These are phyloP conservation scores for Clitopilus passeckerianus DNA, from an alignment of 768 basidiomycete species.

Conservation along the genomic window DNA sequence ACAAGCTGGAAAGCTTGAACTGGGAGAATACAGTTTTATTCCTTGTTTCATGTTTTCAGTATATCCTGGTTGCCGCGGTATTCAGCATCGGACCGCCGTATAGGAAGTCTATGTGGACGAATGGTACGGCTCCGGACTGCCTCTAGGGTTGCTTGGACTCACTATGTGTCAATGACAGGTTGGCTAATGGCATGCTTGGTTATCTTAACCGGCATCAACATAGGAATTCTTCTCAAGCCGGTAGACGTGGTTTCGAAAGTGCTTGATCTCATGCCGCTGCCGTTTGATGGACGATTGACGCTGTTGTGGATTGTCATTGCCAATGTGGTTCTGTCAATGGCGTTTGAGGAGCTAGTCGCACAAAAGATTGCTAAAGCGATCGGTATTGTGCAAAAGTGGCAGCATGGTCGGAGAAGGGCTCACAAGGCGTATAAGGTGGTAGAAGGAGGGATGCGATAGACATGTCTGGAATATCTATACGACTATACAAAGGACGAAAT, in stretches of 20 bases:
- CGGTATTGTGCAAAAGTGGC: slow-evolving; percentile 39
- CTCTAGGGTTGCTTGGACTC: neutral
- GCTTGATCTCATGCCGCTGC: slow-evolving; percentile 76
- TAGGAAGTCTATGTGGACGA: slow-evolving; percentile 91
- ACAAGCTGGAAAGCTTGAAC: slow-evolving; percentile 79
- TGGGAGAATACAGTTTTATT: slow-evolving; percentile 93
- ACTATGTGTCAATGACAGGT: slow-evolving; percentile 34
- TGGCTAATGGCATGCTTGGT: slow-evolving; percentile 79
- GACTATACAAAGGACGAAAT: neutral
- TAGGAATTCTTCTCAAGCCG: slow-evolving; percentile 72
- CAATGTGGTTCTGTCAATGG: slow-evolving; percentile 69
- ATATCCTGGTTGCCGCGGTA: slow-evolving; percentile 93
- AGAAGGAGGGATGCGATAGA: slow-evolving; percentile 59
- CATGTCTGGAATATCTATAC: neutral
- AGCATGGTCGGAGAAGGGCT: slow-evolving; percentile 41
- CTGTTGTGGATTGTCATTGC: slow-evolving; percentile 62
- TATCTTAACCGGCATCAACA: slow-evolving; percentile 65
- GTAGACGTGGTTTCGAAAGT: slow-evolving; percentile 51
- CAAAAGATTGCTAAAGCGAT: slow-evolving; percentile 49
- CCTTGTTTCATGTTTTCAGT: slow-evolving; percentile 96
- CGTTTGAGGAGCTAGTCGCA: slow-evolving; percentile 77
- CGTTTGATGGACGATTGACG: slow-evolving; percentile 59
- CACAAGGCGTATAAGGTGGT: slow-evolving; percentile 84
- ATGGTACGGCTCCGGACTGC: slow-evolving; percentile 48
- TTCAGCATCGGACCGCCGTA: slow-evolving; percentile 99